These are phyloP conservation scores for Naganishia randhawae DNA, from an alignment of 768 basidiomycete genomes.

Conservation along the genomic window DNA sequence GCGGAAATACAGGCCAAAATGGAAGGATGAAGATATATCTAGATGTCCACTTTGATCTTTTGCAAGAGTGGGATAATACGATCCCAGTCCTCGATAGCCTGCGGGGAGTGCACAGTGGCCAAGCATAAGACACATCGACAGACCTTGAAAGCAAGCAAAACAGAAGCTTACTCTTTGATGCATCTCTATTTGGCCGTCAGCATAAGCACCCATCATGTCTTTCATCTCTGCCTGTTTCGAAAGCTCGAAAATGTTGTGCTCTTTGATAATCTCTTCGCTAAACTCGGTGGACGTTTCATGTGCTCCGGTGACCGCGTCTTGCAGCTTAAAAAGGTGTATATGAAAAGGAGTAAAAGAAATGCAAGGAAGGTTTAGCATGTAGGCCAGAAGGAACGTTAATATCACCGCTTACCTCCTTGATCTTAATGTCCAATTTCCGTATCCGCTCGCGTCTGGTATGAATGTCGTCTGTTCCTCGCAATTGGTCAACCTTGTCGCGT, in stretches of 20 bases:
- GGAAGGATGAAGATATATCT: neutral
- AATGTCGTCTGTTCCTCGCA: conserved; percentile 90
- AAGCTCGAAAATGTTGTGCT: conserved; percentile 83
- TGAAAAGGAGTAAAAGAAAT: neutral
- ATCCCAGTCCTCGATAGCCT: conserved; percentile 98
- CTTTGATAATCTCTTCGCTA: conserved; percentile 86
- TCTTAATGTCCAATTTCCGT: conserved; percentile 84
- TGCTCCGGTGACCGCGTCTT: conserved; percentile 91
- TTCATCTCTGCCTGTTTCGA: conserved; percentile 96
- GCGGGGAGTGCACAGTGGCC: conserved; percentile 22
- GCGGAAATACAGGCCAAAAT: neutral
- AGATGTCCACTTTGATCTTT: conserved; percentile 22
- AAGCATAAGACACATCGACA: neutral
- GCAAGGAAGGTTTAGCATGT: too few species aligned
- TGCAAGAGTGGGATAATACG: conserved; percentile 49
- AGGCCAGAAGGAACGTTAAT: neutral
- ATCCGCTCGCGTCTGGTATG: conserved; percentile 88
- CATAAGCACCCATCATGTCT: conserved; percentile 80
- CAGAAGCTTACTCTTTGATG: conserved; percentile 64
- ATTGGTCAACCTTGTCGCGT: conserved; percentile 83
- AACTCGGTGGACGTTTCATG: conserved; percentile 96
- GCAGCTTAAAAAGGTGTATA: conserved; percentile 59
- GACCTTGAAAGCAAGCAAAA: neutral
- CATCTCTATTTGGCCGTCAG: conserved; percentile 92
- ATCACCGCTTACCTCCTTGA: conserved; percentile 72